Evolutionary conservation across 352 stramenopile species (phyloP), one percentile per base, ranked within the genome.

Genomic region (Lagenidium sp.): DNA sequence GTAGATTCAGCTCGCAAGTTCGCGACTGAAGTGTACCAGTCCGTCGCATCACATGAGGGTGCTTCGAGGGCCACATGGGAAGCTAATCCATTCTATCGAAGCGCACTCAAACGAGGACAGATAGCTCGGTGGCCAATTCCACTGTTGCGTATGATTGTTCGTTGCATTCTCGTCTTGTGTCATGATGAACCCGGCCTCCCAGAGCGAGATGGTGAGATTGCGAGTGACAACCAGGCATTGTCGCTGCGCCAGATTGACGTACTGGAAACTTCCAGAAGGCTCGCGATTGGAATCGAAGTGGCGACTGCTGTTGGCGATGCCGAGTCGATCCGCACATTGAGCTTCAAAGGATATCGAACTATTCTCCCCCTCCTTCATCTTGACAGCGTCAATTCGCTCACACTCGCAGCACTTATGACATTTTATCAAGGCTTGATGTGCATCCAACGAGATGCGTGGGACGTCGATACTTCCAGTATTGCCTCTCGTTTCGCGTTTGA

Each of bases 341-440:
- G 60, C 41, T 87, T 87, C 45, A 87, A 81, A 57, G 65, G 75
- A 5, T 91, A 88, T 29, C 60, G 65, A 3, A 26, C 83, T 1
- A 29, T 88, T 46, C 54, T 91, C 1, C 79, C 79, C 15, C 38
- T 88, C n/a, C 49, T 88, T 1, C 73, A 85, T 32, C 50, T 85
- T 22, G 55, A 70, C 4, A 61, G 63, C 16, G 49, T 58, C 11
- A 62, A 57, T 23, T 64, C 55, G 2, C 18, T 82, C 23, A 61
- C 59, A 0, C 85, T 83, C 23, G 50, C 65, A 15, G 51, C 68
- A 6, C 51, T 91, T 10, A 59, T 72, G 41, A 83, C 61, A 10
- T 62, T 71, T 16, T 76, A 82, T 10, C 25, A 65, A 48, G 60
- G 50, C 4, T 45, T 69, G n/a, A 42, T 41, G 16, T 53, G 51